Evolutionary conservation across 2,329 filamentous ascomycete genomes (phyloP).

Genomic region (Diaporthe sp.): DNA sequence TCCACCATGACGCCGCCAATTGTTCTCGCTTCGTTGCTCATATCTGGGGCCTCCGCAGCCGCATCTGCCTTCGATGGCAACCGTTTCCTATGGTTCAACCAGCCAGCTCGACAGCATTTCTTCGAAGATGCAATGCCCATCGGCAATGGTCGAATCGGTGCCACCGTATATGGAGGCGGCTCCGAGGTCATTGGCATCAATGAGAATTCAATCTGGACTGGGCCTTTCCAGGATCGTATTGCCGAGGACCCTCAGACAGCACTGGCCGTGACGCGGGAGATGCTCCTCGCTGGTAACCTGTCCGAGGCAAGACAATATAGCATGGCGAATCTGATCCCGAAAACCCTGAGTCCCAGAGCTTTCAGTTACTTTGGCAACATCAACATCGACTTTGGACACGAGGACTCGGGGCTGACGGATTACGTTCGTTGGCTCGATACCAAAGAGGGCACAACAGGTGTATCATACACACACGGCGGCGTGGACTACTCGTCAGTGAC

Average conservation of each 20-base stretch:
- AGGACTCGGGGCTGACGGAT: neutral
- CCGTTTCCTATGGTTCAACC: neutral
- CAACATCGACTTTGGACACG: neutral
- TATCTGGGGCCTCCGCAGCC: neutral
- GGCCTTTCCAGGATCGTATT: slow-evolving; percentile 17
- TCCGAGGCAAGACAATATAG: slow-evolving; percentile 19
- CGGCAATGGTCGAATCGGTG: slow-evolving; percentile 27
- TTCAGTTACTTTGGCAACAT: slow-evolving; percentile 26
- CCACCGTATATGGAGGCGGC: neutral
- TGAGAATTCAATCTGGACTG: slow-evolving; percentile 32
- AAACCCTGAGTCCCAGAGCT: neutral
- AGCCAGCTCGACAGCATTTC: neutral
- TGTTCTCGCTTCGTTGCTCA: neutral
- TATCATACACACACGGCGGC: slow-evolving; percentile 3
- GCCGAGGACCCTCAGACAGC: neutral
- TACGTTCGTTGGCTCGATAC: slow-evolving; percentile 19
- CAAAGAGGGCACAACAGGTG: slow-evolving; percentile 5
- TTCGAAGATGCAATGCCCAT: slow-evolving; percentile 15
- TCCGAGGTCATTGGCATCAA: slow-evolving; percentile 25
- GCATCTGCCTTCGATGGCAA: slow-evolving; percentile 1
- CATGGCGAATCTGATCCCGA: slow-evolving; percentile 1
- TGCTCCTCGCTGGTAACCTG: neutral
- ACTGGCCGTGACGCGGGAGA: neutral
- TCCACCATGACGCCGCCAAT: neutral
- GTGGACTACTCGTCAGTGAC: neutral